These are phyloP conservation scores for Lophiostoma macrostomum DNA, from an alignment of 495 filamentous ascomycete species.

Conservation along the genomic window DNA sequence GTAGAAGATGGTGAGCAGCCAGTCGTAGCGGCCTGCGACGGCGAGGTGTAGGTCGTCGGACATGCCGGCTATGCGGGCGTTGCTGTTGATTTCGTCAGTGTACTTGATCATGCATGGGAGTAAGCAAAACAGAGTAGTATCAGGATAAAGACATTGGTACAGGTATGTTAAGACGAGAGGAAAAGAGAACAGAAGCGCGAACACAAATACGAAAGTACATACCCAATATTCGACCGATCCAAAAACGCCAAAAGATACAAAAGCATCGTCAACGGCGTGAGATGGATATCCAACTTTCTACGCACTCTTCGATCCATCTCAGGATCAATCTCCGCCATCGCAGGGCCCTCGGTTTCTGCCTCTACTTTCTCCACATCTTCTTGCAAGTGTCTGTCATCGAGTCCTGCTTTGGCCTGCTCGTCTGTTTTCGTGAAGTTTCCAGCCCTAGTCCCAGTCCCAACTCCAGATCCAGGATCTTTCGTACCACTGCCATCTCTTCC, in stretches of 20 bases:
- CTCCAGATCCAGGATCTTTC: too few species aligned
- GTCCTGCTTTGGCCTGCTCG: too few species aligned
- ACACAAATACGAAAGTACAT: not conserved
- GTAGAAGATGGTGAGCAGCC: constrained; percentile 65
- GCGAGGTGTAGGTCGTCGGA: constrained; percentile 58
- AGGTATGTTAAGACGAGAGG: not conserved
- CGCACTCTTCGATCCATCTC: constrained; percentile 62
- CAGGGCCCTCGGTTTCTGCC: too few species aligned
- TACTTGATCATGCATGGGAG: too few species aligned
- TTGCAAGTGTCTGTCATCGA: too few species aligned
- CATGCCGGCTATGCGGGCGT: constrained; percentile 68
- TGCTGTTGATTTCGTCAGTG: too few species aligned
- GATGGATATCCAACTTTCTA: constrained; percentile 65
- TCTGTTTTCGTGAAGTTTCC: too few species aligned
- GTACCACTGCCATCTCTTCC: too few species aligned
- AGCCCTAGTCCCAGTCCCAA: too few species aligned
- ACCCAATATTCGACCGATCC: constrained; percentile 63
- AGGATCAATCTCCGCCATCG: constrained; percentile 16
- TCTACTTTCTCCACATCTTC: too few species aligned
- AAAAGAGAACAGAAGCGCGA: not conserved
- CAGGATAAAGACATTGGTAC: not conserved
- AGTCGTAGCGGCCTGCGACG: constrained; percentile 55
- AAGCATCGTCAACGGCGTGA: constrained; percentile 74
- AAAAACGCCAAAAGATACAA: constrained; percentile 80
- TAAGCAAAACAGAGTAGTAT: too few species aligned